A percentile compares a stretch with the other conserved stretches of the same genome.
These are phyloP conservation scores for Corymbia calophylla DNA, from an alignment of 441 rosid genomes.

Conservation along the genomic window DNA sequence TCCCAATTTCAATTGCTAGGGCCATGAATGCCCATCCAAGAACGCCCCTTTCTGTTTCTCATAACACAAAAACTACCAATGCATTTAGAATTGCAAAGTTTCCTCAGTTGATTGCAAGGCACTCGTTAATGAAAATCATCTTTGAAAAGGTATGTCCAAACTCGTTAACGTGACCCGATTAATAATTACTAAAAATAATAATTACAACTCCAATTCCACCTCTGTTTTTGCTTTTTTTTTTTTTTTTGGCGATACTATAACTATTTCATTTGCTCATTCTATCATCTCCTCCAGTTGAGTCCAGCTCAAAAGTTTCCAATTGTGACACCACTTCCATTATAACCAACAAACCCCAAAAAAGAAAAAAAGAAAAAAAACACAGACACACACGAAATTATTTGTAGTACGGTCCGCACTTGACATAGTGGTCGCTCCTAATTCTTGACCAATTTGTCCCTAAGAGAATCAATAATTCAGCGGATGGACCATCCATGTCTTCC, in stretches of 20 bases:
- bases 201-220: neutral
- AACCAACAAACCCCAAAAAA: neutral
- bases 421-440: neutral
- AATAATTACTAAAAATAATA: neutral
- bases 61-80: accelerated
- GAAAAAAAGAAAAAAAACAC: no score
- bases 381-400: neutral
- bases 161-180: neutral
- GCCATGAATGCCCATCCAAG: neutral
- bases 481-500: neutral
- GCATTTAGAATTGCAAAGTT: neutral
- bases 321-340: neutral
- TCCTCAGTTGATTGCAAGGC: accelerated
- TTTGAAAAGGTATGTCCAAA: neutral
- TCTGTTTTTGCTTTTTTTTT: neutral
- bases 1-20: neutral
- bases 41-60: neutral
- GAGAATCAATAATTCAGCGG: neutral
- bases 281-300: no score
- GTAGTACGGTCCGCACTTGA: neutral
- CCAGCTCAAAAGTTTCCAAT: neutral
- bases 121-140: neutral
- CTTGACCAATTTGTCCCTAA: neutral
- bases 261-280: neutral
- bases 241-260: neutral